These are phyloP conservation scores for Sesbania bispinosa DNA, from an alignment of 306 rosid species.

Conservation along the genomic window DNA sequence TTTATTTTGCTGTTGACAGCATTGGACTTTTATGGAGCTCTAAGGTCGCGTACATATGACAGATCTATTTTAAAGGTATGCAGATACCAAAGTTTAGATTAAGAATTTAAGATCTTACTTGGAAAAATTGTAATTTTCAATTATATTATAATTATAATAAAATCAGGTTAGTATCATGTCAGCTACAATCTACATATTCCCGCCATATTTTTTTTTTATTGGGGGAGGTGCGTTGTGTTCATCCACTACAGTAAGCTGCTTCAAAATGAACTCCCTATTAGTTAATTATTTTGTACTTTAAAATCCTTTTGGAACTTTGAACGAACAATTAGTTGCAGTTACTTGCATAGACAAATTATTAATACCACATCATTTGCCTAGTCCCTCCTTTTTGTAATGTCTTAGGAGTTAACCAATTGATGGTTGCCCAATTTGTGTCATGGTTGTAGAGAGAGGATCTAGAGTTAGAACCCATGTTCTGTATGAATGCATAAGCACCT, in stretches of 20 bases:
- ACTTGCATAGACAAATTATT: conserved; percentile 3
- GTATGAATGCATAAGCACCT: background rate
- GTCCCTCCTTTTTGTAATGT: background rate
- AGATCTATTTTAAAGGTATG: conserved; percentile 73
- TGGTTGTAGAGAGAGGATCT: background rate
- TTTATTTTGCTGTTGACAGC: conserved; percentile 58
- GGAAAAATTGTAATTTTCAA: too few relatives aligned
- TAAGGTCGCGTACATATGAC: conserved; percentile 89
- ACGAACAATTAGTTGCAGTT: conserved; percentile 5
- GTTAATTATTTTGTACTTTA: background rate
- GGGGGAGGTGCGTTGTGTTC: too few relatives aligned
- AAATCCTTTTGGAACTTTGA: background rate
- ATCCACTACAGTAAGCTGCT: too few relatives aligned
- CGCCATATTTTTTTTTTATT: too few relatives aligned
- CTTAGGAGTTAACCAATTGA: background rate
- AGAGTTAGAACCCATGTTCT: background rate
- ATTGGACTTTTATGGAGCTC: conserved; percentile 96
- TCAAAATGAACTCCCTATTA: background rate
- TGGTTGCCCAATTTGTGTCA: background rate
- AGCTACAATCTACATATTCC: too few relatives aligned
- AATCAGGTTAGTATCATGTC: too few relatives aligned
- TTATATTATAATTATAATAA: too few relatives aligned
- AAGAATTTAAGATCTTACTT: too few relatives aligned
- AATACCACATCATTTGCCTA: background rate
- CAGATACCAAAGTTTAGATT: conserved; percentile 19